Base-by-base conservation (phyloP, 2,329 filamentous ascomycete species). In the Rhinocladiella similis region DNA sequence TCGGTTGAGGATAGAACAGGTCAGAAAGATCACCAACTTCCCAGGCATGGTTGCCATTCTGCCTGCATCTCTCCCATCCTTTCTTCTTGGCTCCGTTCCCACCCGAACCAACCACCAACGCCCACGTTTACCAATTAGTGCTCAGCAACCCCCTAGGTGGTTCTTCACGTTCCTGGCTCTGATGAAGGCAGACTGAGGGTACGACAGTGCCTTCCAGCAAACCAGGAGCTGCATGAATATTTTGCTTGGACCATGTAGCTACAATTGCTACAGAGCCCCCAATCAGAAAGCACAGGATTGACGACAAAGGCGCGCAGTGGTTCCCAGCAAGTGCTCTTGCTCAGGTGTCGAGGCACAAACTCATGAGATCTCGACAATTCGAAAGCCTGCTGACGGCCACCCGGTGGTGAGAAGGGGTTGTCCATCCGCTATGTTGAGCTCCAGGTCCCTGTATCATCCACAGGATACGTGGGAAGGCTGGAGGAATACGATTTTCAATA, bases 391-490 rank as follows among this genome's bases (percentile, higher is more conserved):
- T 7, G 3, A 9, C 38, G 38, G 10, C 38, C n/a, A 18, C 16
- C 29, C 5, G n/a, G n/a, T 9, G 14, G n/a, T 41, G 38, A 5
- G 5, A 41, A n/a, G 5, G 14, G 14, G 3, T 38, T 12, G 3
- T 22, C 19, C n/a, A 16, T 16, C 10, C 10, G n/a, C n/a, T 16
- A 59, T 58, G 55, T 50, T 42, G 36, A 50, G 45, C 33, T 51
- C 54, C 35, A 51, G 43, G 27, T 33, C 47, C 14, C 54, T 41
- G 16, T 20, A 35, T 38, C 53, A 46, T 50, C 43, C 61, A 13
- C 53, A 38, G 50, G 54, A 59, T 38, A 49, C 51, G 33, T 64
- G 62, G 62, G 60, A 62, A 43, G 39, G 14, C 25, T 38, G 47
- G 33, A 61, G 57, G 39, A 25, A 33, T 4, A 16, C 49, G 3